A percentile compares a stretch with the other conserved stretches of the same genome.
Conservation (phyloP, 2,329 filamentous ascomycete species). For the Cladophialophora immunda region DNA sequence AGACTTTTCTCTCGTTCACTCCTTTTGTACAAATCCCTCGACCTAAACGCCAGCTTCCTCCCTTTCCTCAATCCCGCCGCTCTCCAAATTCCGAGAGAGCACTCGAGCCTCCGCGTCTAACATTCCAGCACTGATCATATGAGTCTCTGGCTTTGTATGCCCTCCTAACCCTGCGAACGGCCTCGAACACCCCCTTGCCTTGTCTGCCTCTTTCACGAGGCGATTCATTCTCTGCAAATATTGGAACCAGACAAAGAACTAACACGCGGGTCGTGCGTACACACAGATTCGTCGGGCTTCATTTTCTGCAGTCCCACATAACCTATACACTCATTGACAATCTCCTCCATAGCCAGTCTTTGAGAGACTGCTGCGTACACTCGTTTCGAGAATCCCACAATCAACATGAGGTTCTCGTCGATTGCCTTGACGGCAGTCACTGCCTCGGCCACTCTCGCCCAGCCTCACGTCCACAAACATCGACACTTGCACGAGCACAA, state of each 20-base stretch:
- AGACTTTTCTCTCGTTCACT: constrained; percentile 43
- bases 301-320: constrained; percentile 28
- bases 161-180: constrained; percentile 34
- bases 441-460: constrained; percentile 53
- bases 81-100: neutral
- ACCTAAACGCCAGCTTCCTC: constrained; percentile 34
- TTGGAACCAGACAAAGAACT: constrained; percentile 25
- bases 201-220: constrained; percentile 21
- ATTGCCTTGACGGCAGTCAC: constrained; percentile 48
- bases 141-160: constrained; percentile 41
- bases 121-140: constrained; percentile 42
- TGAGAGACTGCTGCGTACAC: constrained; percentile 33
- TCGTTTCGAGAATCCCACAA: constrained; percentile 12
- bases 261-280: constrained; percentile 23
- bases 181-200: constrained; percentile 28
- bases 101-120: constrained; percentile 25
- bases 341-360: constrained; percentile 28
- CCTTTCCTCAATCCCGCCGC: constrained; percentile 20
- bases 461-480: constrained; percentile 53
- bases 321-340: constrained; percentile 27
- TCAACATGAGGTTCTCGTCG: constrained; percentile 37
- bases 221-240: constrained; percentile 22
- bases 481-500: constrained; percentile 52
- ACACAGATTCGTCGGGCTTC: constrained; percentile 30
- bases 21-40: constrained; percentile 39